Evolutionary conservation across 768 basidiomycete species (phyloP).

Genomic region (Austroboletus eburneus): DNA sequence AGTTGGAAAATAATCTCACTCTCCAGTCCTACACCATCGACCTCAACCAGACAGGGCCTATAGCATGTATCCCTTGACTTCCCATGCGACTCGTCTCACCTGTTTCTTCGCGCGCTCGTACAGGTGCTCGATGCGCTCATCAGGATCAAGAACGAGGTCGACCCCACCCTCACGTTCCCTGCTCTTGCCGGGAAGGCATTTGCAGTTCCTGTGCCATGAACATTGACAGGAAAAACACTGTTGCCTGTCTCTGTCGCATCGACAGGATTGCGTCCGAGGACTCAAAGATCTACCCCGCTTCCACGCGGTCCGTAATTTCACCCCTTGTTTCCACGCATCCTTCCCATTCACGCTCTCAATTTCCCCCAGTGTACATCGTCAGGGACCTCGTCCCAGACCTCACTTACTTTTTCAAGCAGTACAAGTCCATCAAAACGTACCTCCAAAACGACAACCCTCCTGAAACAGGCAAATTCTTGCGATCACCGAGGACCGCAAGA

Average conservation of each 20-base stretch:
- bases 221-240: constrained; percentile 96
- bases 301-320: constrained; percentile 84
- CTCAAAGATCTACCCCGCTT: constrained; percentile 91
- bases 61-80: constrained; percentile 47
- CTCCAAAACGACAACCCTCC: constrained; percentile 92
- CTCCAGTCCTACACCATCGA: constrained; percentile 91
- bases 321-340: background rate
- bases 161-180: too few species aligned
- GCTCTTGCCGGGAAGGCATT: constrained; percentile 91
- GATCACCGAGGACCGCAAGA: constrained; percentile 90
- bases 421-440: constrained; percentile 98
- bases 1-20: constrained; percentile 84
- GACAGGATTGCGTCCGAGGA: constrained; percentile 68
- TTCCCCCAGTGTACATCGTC: constrained; percentile 84
- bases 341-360: background rate
- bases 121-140: constrained; percentile 88
- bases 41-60: constrained; percentile 91
- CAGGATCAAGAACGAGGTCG: constrained; percentile 97
- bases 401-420: constrained; percentile 96
- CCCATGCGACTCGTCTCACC: constrained; percentile 4
- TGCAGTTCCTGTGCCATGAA: constrained; percentile 99
- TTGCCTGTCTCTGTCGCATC: constrained; percentile 95
- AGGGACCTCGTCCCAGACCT: constrained; percentile 96
- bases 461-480: constrained; percentile 79
- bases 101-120: background rate